Evolutionary conservation across 768 basidiomycete species (phyloP), one percentile per base, ranked within the genome.

Genomic region (Boletus rubroflammeus): DNA sequence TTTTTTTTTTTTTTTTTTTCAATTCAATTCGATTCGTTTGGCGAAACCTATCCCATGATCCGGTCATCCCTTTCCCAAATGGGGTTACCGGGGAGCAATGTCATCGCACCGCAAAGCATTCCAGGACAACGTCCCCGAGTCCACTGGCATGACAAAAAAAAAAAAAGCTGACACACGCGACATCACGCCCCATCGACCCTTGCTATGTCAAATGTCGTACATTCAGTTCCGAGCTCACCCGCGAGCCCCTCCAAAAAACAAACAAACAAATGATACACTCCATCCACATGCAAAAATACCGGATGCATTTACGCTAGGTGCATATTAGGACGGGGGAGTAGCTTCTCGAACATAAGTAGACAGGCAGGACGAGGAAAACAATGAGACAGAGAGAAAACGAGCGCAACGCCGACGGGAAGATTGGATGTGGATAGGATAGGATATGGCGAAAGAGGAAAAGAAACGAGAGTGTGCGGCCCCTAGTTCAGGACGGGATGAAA

Each of bases 221-320:
- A 26, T 21, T 45, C 43, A 44, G 31, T n/a, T 39, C 54, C 39
- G 39, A 14, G 14, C 21, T 32, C 21, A 23, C 8, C n/a, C 15
- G 19, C 14, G 19, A 14, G n/a, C n/a, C n/a, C n/a, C n/a, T n/a
- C 19, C 13, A 36, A 43, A 21, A n/a, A 21, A 34, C 31, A 32
- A 32, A 5, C 32, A 34, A 17, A 31, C 11, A 23, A 23, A 11
- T 9, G n/a, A 14, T 48, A 26, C 11, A 31, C n/a, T 39, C 44
- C 29, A 21, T 35, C 54, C 45, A 17, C 35, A 17, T 8, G 28
- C 21, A n/a, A 35, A 43, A 36, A 63, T 47, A 51, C 49, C 49
- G 39, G 44, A 41, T 41, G 65, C 32, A 67, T 62, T 62, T 69
- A 67, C 34, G 58, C 60, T 62, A 65, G 51, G 38, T 70, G 67